Evolutionary conservation across 2,329 filamentous ascomycete species (phyloP).

Genomic region (Trichoderma polysporum): DNA sequence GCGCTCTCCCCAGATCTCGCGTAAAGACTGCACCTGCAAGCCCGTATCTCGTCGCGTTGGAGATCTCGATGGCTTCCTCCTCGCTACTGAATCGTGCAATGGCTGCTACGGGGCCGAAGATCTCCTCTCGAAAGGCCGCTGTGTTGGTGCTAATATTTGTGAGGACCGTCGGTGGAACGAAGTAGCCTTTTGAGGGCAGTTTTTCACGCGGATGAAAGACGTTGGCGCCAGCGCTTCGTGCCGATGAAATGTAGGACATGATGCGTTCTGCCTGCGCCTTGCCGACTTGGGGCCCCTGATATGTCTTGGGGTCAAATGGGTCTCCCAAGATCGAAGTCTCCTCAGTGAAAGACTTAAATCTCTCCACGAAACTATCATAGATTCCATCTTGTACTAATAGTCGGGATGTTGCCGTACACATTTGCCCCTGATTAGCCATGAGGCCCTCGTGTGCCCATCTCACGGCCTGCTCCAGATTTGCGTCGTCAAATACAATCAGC

Average conservation of each 20-base stretch:
- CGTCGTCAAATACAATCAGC: slow-evolving; percentile 59
- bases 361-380: slow-evolving; percentile 60
- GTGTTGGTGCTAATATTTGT: slow-evolving; percentile 28
- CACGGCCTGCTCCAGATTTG: slow-evolving; percentile 62
- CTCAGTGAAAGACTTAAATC: slow-evolving; percentile 58
- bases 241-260: slow-evolving; percentile 63
- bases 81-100: slow-evolving; percentile 31
- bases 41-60: slow-evolving; percentile 50
- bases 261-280: slow-evolving; percentile 64
- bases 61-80: slow-evolving; percentile 30
- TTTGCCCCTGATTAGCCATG: slow-evolving; percentile 58
- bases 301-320: slow-evolving; percentile 62
- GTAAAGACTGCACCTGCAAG: slow-evolving; percentile 57
- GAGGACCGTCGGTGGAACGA: slow-evolving; percentile 32
- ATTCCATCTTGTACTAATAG: slow-evolving; percentile 58
- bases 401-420: slow-evolving; percentile 59
- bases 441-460: slow-evolving; percentile 47
- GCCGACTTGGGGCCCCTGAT: slow-evolving; percentile 68
- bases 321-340: slow-evolving; percentile 60
- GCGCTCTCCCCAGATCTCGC: slow-evolving; percentile 45
- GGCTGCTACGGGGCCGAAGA: slow-evolving; percentile 34
- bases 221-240: slow-evolving; percentile 60
- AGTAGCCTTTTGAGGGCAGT: slow-evolving; percentile 29
- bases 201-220: slow-evolving; percentile 34
- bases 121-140: slow-evolving; percentile 32